Percentiles rank a stretch among this genome's conserved stretches.
phyloP scores from a whole-genome alignment of 2,329 filamentous ascomycete genomes.

The Fusarium denticulatum region DNA sequence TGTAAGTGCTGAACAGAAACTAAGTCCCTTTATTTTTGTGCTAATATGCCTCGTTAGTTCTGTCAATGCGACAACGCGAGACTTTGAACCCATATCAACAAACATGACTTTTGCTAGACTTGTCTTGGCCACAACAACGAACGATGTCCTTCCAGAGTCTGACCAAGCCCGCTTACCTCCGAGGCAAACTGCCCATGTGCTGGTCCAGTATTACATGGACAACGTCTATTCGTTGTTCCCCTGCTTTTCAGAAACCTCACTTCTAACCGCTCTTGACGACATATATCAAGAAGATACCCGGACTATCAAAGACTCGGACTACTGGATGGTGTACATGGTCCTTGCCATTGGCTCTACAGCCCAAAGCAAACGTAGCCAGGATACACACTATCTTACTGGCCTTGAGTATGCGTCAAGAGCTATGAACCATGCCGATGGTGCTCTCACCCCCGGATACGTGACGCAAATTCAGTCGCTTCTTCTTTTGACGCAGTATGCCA shows the following conservation, averaged over 20 bases:
- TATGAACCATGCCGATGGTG: conserved; percentile 80
- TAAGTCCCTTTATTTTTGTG: background rate
- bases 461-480: conserved; percentile 88
- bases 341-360: conserved; percentile 82
- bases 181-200: conserved; percentile 71
- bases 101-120: conserved; percentile 94
- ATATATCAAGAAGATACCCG: conserved; percentile 78
- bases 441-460: conserved; percentile 85
- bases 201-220: conserved; percentile 85
- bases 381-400: conserved; percentile 68
- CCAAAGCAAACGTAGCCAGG: conserved; percentile 75
- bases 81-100: conserved; percentile 88
- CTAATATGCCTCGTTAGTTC: conserved; percentile 64
- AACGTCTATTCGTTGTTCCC: conserved; percentile 85
- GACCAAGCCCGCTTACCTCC: conserved; percentile 73
- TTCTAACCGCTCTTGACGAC: conserved; percentile 82
- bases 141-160: conserved; percentile 74
- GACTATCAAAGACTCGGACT: conserved; percentile 74
- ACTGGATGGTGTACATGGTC: conserved; percentile 90
- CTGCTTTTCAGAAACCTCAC: conserved; percentile 80
- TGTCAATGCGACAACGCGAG: conserved; percentile 92
- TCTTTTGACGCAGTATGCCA: conserved; percentile 87
- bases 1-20: conserved; percentile 63
- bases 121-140: conserved; percentile 82
- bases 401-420: conserved; percentile 70